Evolutionary conservation across 2,329 filamentous ascomycete genomes (phyloP).

Genomic region (Ceratocystis lukuohia): DNA sequence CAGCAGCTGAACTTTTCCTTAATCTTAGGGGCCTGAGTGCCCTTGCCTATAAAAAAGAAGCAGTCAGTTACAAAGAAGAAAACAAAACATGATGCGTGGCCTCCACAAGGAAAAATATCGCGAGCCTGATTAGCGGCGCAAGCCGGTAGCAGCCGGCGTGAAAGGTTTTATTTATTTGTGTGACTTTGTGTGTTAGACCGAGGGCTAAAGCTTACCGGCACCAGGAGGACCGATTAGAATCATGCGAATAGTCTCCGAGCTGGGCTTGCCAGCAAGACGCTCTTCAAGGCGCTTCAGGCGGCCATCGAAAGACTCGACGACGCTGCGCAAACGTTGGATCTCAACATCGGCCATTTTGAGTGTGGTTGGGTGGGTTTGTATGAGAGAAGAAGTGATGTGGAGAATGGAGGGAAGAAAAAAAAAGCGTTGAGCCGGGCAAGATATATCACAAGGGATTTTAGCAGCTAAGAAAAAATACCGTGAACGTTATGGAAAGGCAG

Average conservation of each 20-base stretch:
- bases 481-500: background rate
- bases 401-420: conserved; percentile 8
- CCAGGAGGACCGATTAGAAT: conserved; percentile 95
- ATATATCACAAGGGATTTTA: conserved; percentile 10
- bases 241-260: conserved; percentile 68
- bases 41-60: conserved; percentile 59
- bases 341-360: conserved; percentile 75
- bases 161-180: background rate
- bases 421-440: conserved; percentile 7
- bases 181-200: background rate
- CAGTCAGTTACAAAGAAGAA: conserved; percentile 4
- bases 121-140: background rate
- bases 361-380: conserved; percentile 20
- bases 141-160: background rate
- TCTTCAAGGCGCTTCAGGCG: conserved; percentile 76
- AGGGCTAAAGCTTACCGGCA: conserved; percentile 54
- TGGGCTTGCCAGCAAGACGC: conserved; percentile 47
- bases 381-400: conserved; percentile 10
- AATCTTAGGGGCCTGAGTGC: conserved; percentile 93
- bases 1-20: conserved; percentile 97
- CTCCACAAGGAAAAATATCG: background rate
- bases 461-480: background rate
- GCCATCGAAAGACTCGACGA: conserved; percentile 70
- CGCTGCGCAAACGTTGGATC: conserved; percentile 71
- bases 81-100: background rate